Evolutionary conservation across 495 filamentous ascomycete genomes (phyloP), one percentile per base, ranked within the genome.

Genomic region (Penicillium bovifimosum): DNA sequence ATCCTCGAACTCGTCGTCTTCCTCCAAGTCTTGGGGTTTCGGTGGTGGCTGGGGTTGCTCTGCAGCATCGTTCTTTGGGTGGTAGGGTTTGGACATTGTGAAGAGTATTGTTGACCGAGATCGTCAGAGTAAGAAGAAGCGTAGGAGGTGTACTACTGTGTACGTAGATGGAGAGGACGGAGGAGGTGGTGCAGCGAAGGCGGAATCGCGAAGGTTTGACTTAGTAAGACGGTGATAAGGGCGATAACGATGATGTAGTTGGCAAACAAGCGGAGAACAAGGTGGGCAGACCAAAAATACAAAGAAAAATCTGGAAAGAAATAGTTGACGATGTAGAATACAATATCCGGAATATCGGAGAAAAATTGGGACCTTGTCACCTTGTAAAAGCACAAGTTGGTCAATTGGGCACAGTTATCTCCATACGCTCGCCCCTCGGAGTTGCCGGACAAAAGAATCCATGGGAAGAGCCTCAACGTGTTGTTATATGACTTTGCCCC

Each of bases 1-100:
- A 70, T 98, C 93, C 70, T 98, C 93, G 60, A 98, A 98, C 74
- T 98, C 93, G 67, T 98, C 93, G 62, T 98, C 93, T 63, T 98
- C 93, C 64, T 96, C 93, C 18, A 96, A 76, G 29, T 87, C 82
- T 47, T 86, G 76, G 39, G 81, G 75, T 46, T 78, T 79, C 61
- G 83, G 80, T 65, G 80, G 75, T 43, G 59, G 57, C 48, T 74
- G 70, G 31, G 67, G 63, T 41, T 76, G 68, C 51, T 76, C 66
- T 16, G 74, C 60, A 50, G 66, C 52, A 41, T 73, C 70, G 54
- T 63, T 52, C 62, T 71, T 41, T 64, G 61, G 20, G 64, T 67
- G 18, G 66, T 69, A 47, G 68, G 52, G 59, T 73, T 74, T 57
- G 73, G n/a, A 76, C 73, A 76, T 76, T 61, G 53, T 68, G 60